These are phyloP conservation scores for Datisca glomerata DNA, from an alignment of 306 rosid species.

Conservation along the genomic window DNA sequence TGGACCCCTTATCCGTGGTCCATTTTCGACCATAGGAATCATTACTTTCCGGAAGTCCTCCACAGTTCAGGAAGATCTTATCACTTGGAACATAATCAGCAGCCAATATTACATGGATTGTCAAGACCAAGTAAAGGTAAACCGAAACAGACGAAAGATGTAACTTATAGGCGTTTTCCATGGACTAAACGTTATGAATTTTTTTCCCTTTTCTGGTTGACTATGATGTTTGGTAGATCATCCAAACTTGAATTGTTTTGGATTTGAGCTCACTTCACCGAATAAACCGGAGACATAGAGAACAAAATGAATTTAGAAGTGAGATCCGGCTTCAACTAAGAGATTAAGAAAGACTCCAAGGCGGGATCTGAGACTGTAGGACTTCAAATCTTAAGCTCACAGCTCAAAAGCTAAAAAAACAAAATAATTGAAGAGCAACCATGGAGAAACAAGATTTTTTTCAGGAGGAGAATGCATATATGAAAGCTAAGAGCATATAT, in stretches of 20 bases:
- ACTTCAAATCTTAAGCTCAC: no score
- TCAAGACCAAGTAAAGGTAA: slow-evolving; percentile 18
- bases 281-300: neutral
- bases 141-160: slow-evolving; percentile 5
- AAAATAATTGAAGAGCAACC: no score
- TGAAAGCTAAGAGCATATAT: no score
- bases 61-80: slow-evolving; percentile 51
- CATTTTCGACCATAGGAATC: slow-evolving; percentile 45
- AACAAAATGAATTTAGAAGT: neutral
- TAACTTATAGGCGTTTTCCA: slow-evolving; percentile 12
- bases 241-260: neutral
- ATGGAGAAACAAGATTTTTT: no score
- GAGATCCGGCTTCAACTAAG: neutral
- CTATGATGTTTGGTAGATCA: no score
- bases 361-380: no score
- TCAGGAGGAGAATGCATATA: no score
- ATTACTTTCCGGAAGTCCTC: slow-evolving; percentile 33
- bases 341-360: no score
- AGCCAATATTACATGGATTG: slow-evolving; percentile 23
- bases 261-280: neutral
- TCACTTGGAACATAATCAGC: slow-evolving; percentile 45
- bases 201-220: no score
- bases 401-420: no score
- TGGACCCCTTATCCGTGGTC: slow-evolving; percentile 57
- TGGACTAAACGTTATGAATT: no score